phyloP scores from a whole-genome alignment of 2,329 filamentous ascomycete genomes.

The Aspergillus proliferans region DNA sequence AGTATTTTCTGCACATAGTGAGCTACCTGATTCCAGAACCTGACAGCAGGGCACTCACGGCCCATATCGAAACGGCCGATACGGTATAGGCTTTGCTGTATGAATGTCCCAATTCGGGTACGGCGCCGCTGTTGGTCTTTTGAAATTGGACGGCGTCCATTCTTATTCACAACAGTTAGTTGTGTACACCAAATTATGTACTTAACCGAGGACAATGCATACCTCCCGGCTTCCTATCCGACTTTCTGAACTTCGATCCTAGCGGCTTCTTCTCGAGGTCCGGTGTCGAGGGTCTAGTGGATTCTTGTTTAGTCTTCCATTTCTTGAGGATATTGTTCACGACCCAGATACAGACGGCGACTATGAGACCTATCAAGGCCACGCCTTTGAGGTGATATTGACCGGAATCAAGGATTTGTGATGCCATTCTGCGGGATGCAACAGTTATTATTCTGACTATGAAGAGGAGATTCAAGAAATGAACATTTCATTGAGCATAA shows the following conservation, averaged over 20 bases:
- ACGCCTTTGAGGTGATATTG: slow-evolving; percentile 17
- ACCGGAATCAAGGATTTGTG: background rate
- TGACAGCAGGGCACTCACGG: slow-evolving; percentile 40
- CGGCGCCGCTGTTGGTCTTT: slow-evolving; percentile 53
- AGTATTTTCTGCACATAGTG: slow-evolving; percentile 49
- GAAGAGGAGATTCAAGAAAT: background rate
- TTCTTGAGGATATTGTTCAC: slow-evolving; percentile 18
- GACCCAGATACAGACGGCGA: slow-evolving; percentile 27
- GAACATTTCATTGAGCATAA: background rate
- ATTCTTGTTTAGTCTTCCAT: slow-evolving; percentile 14
- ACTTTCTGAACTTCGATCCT: slow-evolving; percentile 24
- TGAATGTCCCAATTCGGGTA: slow-evolving; percentile 65
- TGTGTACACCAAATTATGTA: background rate
- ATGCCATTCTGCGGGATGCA: background rate
- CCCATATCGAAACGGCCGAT: slow-evolving; percentile 71
- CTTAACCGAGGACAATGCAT: slow-evolving; percentile 6
- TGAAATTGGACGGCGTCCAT: slow-evolving; percentile 56
- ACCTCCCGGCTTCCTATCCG: slow-evolving; percentile 44
- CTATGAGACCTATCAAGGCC: slow-evolving; percentile 25
- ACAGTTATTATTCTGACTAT: background rate
- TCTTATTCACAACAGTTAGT: slow-evolving; percentile 19
- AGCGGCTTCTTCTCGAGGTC: slow-evolving; percentile 42
- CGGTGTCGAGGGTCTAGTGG: slow-evolving; percentile 25
- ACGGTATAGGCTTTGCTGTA: slow-evolving; percentile 66
- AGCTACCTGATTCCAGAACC: background rate